Evolutionary conservation across 352 stramenopile genomes (phyloP), one percentile per base, ranked within the genome.

Genomic region (Pythium volutum): DNA sequence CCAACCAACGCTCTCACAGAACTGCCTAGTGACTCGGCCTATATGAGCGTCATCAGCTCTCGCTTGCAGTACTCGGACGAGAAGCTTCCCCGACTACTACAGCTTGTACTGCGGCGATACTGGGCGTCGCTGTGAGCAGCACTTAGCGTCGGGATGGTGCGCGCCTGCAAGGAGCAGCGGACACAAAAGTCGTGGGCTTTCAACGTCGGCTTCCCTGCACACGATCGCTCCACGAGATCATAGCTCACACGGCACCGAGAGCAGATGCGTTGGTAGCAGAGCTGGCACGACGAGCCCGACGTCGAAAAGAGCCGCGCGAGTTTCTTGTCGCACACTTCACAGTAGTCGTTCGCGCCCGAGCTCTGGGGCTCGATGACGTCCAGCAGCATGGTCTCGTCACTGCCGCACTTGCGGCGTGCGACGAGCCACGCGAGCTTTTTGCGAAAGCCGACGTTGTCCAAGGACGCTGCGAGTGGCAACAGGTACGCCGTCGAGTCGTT

Each of bases 351-450:
- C 2, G 9, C 34, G 18, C 59, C 46, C 10, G 48, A 66, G 22
- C 59, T 49, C 49, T 31, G 39, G 45, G 58, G 20, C 4, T 60
- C 56, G 16, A 60, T 56, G 4, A 23, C 39, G 23, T 59, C 45
- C n/a, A 27, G n/a, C 7, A 29, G 38, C 33, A 26, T 50, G 5
- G 43, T 18, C 9, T 18, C 25, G 16, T 15, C 22, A 3, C n/a
- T n/a, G n/a, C n/a, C n/a, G n/a, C n/a, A n/a, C n/a, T n/a, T n/a
- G n/a, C n/a, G n/a, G n/a, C n/a, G n/a, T n/a, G n/a, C n/a, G n/a
- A n/a, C n/a, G n/a, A n/a, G 71, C 66, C 73, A 84, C 29, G 68
- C 54, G 45, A 87, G 47, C 26, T 83, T 87, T 61, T 75, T 81
- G 38, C 62, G 62, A 23, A 77, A 56, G 2, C 71, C 69, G 46